Evolutionary conservation across 1,284 basidiomycete species (phyloP).

Genomic region (Coniferiporia weirii): DNA sequence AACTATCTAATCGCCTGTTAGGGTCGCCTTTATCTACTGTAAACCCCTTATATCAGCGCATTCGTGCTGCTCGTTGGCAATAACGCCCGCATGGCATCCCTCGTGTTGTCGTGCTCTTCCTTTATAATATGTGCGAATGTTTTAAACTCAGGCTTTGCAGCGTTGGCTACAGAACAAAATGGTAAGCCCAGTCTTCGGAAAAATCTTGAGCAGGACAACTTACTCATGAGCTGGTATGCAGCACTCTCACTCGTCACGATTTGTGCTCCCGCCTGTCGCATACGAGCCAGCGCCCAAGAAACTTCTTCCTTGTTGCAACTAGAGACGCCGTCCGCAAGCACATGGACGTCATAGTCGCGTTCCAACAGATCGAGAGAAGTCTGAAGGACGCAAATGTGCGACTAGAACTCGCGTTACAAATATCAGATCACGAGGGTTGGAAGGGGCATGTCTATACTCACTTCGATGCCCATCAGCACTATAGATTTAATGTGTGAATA

Average conservation of each 20-base stretch:
- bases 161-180: slow-evolving; percentile 44
- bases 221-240: slow-evolving; percentile 72
- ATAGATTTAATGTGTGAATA: slow-evolving; percentile 50
- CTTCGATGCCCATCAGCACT: slow-evolving; percentile 85
- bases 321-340: slow-evolving; percentile 83
- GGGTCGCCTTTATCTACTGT: no score
- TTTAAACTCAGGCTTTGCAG: slow-evolving; percentile 67
- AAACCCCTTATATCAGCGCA: background rate
- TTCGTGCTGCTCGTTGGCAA: slow-evolving; percentile 1
- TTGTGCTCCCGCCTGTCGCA: slow-evolving; percentile 71
- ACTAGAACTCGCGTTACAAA: slow-evolving; percentile 36
- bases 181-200: slow-evolving; percentile 13
- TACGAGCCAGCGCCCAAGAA: slow-evolving; percentile 54
- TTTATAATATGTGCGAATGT: slow-evolving; percentile 71
- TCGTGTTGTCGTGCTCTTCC: slow-evolving; percentile 65
- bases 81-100: slow-evolving; percentile 30
- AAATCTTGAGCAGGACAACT: slow-evolving; percentile 19
- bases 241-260: slow-evolving; percentile 81
- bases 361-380: slow-evolving; percentile 66
- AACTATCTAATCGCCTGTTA: background rate
- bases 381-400: slow-evolving; percentile 87
- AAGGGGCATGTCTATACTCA: slow-evolving; percentile 27
- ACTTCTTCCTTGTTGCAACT: slow-evolving; percentile 73
- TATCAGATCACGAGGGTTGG: slow-evolving; percentile 3
- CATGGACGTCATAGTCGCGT: slow-evolving; percentile 52